These are phyloP conservation scores for Pyronema omphalodes DNA, from an alignment of 495 filamentous ascomycete species.

Conservation along the genomic window DNA sequence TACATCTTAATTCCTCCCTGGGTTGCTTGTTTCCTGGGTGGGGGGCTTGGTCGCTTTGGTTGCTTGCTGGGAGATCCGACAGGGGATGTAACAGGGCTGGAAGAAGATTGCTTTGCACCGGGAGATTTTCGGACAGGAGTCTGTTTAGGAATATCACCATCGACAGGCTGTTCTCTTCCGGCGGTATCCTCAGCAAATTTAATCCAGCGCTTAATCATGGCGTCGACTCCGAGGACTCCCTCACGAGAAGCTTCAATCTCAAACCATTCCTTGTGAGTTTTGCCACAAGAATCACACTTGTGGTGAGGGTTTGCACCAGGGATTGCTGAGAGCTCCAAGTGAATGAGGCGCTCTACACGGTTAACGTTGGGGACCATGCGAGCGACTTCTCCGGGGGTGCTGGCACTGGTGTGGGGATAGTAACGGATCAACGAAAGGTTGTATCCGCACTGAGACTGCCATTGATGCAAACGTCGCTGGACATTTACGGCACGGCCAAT, in stretches of 20 bases:
- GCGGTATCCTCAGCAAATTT: slow-evolving; percentile 44
- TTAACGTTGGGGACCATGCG: slow-evolving; percentile 70
- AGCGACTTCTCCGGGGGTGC: slow-evolving; percentile 9
- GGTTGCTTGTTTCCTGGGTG: background rate
- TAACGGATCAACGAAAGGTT: slow-evolving; percentile 70
- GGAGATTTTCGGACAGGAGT: too few species aligned
- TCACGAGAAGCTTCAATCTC: slow-evolving; percentile 60
- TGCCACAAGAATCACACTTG: slow-evolving; percentile 61
- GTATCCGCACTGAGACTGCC: slow-evolving; percentile 81
- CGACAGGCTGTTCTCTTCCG: background rate
- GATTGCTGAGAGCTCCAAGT: slow-evolving; percentile 49
- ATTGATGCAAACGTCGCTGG: slow-evolving; percentile 75
- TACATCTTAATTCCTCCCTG: background rate
- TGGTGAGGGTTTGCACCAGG: slow-evolving; percentile 45
- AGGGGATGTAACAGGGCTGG: background rate
- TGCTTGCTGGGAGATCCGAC: background rate
- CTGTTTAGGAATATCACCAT: too few species aligned
- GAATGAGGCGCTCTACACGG: slow-evolving; percentile 78
- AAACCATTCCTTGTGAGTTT: slow-evolving; percentile 90
- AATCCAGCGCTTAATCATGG: slow-evolving; percentile 70
- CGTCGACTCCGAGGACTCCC: slow-evolving; percentile 59
- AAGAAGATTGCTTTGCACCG: background rate
- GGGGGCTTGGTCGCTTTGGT: background rate
- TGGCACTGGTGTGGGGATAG: slow-evolving; percentile 57
- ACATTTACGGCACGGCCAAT: slow-evolving; percentile 86